Conservation (phyloP, 495 filamentous ascomycete species). For the Daldinia loculata region DNA sequence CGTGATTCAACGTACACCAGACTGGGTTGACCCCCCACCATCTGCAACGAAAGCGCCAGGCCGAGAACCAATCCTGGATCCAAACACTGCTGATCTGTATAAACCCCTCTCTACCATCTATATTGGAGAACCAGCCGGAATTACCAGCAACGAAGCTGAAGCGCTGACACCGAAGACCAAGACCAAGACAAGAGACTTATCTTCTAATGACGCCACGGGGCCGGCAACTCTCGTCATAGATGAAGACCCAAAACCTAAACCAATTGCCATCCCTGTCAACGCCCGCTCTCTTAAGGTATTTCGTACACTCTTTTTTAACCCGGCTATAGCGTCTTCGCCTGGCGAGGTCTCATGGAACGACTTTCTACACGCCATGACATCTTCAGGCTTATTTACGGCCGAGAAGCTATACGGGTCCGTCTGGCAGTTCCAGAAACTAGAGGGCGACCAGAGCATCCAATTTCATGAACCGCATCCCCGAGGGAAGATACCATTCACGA, state of each 20-base stretch:
- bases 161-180: background rate
- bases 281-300: conserved; percentile 59
- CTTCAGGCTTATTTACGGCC: conserved; percentile 52
- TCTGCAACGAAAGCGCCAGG: conserved; percentile 16
- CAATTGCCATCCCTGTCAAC: conserved; percentile 44
- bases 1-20: conserved; percentile 57
- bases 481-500: conserved; percentile 56
- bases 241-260: background rate
- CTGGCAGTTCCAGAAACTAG: conserved; percentile 58
- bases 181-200: background rate
- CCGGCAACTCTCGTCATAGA: background rate
- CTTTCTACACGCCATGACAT: conserved; percentile 61
- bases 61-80: background rate
- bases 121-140: background rate
- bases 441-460: conserved; percentile 54
- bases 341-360: conserved; percentile 62
- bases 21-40: conserved; percentile 56
- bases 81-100: conserved; percentile 19
- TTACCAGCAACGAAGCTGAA: background rate
- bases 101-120: conserved; percentile 14
- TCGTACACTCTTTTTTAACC: conserved; percentile 54
- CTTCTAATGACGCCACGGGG: background rate
- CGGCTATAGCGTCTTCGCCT: conserved; percentile 33
- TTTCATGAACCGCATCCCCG: conserved; percentile 63
- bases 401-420: conserved; percentile 63